phyloP scores from a whole-genome alignment of 2,329 filamentous ascomycete genomes.

The Fusarium staphyleae region DNA sequence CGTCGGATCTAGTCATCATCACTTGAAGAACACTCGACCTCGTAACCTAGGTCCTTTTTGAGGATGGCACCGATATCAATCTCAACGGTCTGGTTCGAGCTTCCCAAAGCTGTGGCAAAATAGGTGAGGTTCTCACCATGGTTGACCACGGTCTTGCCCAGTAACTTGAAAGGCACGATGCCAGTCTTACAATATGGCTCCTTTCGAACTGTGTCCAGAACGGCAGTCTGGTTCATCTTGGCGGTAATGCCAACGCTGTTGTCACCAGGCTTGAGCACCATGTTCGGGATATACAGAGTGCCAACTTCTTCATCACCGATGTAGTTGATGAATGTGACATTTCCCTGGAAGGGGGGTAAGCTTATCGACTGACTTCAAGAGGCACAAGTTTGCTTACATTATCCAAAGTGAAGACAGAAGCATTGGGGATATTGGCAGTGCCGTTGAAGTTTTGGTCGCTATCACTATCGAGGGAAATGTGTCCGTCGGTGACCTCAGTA shows the following conservation, averaged over 20 bases:
- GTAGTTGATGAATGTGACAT: conserved; percentile 67
- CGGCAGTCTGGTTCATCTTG: conserved; percentile 56
- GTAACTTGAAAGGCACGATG: conserved; percentile 62
- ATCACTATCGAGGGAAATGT: conserved; percentile 52
- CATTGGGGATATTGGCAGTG: conserved; percentile 67
- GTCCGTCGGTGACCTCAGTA: conserved; percentile 58
- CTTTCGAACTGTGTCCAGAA: conserved; percentile 51
- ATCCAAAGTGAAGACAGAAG: conserved; percentile 67
- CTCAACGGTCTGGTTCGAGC: conserved; percentile 58
- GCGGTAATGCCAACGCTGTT: conserved; percentile 64
- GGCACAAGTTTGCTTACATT: conserved; percentile 56
- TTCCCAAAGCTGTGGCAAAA: conserved; percentile 61
- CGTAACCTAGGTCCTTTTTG: conserved; percentile 42
- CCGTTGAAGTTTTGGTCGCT: conserved; percentile 66
- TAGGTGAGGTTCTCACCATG: conserved; percentile 61
- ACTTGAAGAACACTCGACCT: conserved; percentile 35
- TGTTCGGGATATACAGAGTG: conserved; percentile 62
- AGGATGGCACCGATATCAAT: conserved; percentile 60
- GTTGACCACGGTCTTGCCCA: conserved; percentile 60
- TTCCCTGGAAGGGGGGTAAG: conserved; percentile 55
- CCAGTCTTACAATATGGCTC: conserved; percentile 61
- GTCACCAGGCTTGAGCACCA: conserved; percentile 64
- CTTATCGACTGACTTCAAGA: neutral
- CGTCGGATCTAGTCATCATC: conserved; percentile 8
- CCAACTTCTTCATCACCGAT: conserved; percentile 62